These are phyloP conservation scores for Lipomyces starkeyi DNA, from an alignment of 805 yeast genomes.

Conservation along the genomic window DNA sequence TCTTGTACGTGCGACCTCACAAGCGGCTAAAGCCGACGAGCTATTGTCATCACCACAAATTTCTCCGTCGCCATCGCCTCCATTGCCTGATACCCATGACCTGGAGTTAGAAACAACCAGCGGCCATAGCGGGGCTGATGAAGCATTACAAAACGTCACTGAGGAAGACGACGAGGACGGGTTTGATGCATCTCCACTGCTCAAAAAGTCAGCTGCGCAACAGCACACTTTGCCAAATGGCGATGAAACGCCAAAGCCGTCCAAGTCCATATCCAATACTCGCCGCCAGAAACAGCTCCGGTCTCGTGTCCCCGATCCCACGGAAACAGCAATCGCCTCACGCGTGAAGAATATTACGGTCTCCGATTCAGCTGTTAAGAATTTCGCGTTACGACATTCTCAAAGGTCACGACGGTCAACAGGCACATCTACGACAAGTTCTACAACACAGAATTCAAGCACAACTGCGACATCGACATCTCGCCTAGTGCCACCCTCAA, in stretches of 20 bases:
- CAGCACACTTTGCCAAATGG: background rate
- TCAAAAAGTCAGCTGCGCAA: slow-evolving; percentile 4
- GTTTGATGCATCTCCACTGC: slow-evolving; percentile 28
- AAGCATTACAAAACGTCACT: slow-evolving; percentile 10
- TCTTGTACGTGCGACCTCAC: slow-evolving; percentile 9
- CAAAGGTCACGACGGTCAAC: background rate
- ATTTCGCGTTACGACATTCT: slow-evolving; percentile 19
- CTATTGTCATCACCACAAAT: slow-evolving; percentile 18
- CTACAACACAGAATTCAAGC: background rate
- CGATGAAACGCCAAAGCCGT: background rate
- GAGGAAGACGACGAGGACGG: slow-evolving; percentile 21
- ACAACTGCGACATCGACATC: slow-evolving; percentile 13
- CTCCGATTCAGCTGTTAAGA: slow-evolving; percentile 34
- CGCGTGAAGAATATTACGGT: slow-evolving; percentile 32
- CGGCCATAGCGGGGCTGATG: slow-evolving; percentile 6
- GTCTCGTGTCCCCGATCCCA: slow-evolving; percentile 15
- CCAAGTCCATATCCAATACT: background rate
- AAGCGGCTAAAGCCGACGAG: background rate
- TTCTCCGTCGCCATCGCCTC: slow-evolving; percentile 28
- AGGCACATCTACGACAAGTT: background rate
- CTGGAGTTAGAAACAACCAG: slow-evolving; percentile 2
- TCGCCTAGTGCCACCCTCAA: background rate
- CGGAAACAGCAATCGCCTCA: slow-evolving; percentile 31
- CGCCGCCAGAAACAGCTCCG: slow-evolving; percentile 8
- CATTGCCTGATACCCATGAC: slow-evolving; percentile 17